A percentile compares a stretch with the other conserved stretches of the same genome.
Conservation (phyloP, 2,329 filamentous ascomycete genomes). For the Metarhizium anisopliae region DNA sequence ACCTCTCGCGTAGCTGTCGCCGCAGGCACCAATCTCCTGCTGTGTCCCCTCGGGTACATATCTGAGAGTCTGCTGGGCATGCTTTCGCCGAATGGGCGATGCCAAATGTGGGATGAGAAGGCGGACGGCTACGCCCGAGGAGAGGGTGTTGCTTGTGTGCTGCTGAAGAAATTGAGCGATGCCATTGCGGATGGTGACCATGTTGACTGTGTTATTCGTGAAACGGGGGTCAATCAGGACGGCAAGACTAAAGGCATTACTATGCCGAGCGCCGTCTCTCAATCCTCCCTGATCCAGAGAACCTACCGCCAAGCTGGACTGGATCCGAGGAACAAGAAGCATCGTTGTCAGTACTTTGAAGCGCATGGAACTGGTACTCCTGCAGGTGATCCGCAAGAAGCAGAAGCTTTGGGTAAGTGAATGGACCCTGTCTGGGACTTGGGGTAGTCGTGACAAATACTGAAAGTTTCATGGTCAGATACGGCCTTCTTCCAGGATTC, state of each 20-base stretch:
- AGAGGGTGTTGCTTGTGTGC: conserved; percentile 23
- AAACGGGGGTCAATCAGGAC: conserved; percentile 27
- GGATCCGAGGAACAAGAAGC: conserved; percentile 11
- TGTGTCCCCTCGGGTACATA: no score
- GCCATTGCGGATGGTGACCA: conserved; percentile 33
- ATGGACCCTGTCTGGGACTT: no score
- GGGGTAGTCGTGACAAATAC: no score
- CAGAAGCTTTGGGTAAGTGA: conserved; percentile 8
- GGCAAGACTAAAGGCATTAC: conserved; percentile 32
- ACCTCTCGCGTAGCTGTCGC: conserved; percentile 25
- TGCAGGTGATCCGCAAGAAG: conserved; percentile 17
- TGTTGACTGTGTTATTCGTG: conserved; percentile 24
- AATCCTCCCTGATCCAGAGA: conserved; percentile 15
- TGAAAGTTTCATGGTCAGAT: conserved; percentile 16
- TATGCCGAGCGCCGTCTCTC: conserved; percentile 9
- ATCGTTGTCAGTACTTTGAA: conserved; percentile 20
- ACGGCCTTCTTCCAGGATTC: conserved; percentile 26
- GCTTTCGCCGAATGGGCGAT: conserved; percentile 5
- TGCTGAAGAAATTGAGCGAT: conserved; percentile 34
- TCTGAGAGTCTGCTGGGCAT: conserved; percentile 13
- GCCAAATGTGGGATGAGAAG: conserved; percentile 24
- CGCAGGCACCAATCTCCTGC: conserved; percentile 24
- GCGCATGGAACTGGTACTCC: conserved; percentile 31
- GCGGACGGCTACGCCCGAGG: conserved; percentile 41
- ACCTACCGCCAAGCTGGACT: conserved; percentile 20